These are phyloP conservation scores for Wakefieldia striispora DNA, from an alignment of 768 basidiomycete genomes.

Conservation along the genomic window DNA sequence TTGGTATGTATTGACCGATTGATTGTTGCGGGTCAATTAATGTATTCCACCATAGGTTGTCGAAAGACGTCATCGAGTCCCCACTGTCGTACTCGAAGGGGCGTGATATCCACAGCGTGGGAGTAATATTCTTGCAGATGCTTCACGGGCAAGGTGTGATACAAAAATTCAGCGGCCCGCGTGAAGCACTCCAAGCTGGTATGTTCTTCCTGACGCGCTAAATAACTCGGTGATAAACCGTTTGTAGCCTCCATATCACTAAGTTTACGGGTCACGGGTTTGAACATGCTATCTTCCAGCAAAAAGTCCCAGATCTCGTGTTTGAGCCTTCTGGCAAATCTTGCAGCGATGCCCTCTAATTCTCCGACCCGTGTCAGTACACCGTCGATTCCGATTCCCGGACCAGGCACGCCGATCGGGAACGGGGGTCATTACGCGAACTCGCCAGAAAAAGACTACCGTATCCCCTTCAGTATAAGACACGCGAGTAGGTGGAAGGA, in stretches of 20 bases:
- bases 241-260: slow-evolving; percentile 53
- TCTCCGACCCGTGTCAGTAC: slow-evolving; percentile 14
- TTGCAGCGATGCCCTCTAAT: slow-evolving; percentile 43
- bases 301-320: slow-evolving; percentile 61
- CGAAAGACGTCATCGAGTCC: slow-evolving; percentile 76
- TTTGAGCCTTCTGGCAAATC: slow-evolving; percentile 53
- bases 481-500: slow-evolving; percentile 83
- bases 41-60: slow-evolving; percentile 47
- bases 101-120: slow-evolving; percentile 81
- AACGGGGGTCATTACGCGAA: slow-evolving; percentile 34
- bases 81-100: slow-evolving; percentile 73
- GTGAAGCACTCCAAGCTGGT: slow-evolving; percentile 59
- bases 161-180: slow-evolving; percentile 50
- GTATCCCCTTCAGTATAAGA: slow-evolving; percentile 35
- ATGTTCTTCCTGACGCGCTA: slow-evolving; percentile 2
- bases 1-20: slow-evolving; percentile 16
- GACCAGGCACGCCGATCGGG: slow-evolving; percentile 51
- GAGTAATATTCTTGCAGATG: slow-evolving; percentile 83
- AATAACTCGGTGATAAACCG: neutral
- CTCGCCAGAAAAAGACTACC: slow-evolving; percentile 68
- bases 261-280: slow-evolving; percentile 47
- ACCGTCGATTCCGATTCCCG: slow-evolving; percentile 19
- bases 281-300: slow-evolving; percentile 56
- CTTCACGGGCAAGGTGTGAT: slow-evolving; percentile 73
- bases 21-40: neutral